Conservation (phyloP, 371 early-diverging fungal species). For the Batkoa obscura region DNA sequence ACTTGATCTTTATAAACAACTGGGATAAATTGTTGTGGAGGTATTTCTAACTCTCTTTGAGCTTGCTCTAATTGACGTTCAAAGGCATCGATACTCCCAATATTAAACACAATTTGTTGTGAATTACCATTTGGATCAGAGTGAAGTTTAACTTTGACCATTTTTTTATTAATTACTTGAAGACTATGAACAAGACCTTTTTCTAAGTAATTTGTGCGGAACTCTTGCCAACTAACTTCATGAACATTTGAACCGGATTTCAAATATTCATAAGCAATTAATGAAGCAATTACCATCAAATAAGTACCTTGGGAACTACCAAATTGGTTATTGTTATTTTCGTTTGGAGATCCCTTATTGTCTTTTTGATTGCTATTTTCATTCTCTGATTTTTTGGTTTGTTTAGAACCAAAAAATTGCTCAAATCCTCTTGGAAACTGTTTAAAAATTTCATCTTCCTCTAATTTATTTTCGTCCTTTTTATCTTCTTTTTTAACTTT, state of each 20-base stretch:
- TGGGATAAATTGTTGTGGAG: constrained; percentile 72
- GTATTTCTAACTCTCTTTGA: constrained; percentile 78
- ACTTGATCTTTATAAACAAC: constrained; percentile 69
- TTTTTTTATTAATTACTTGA: constrained; percentile 62
- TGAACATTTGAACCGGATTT: constrained; percentile 23
- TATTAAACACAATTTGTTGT: constrained; percentile 52
- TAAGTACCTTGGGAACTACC: neutral
- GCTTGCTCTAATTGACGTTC: constrained; percentile 80
- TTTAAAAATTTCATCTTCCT: no score
- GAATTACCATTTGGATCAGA: constrained; percentile 30
- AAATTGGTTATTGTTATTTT: neutral
- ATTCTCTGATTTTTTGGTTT: constrained; percentile 8
- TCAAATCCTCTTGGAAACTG: constrained; percentile 18
- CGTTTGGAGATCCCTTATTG: neutral
- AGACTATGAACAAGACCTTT: constrained; percentile 82
- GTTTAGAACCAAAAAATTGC: constrained; percentile 16
- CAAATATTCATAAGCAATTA: constrained; percentile 27
- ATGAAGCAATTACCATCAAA: constrained; percentile 19
- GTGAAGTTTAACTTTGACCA: constrained; percentile 61
- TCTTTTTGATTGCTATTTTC: neutral
- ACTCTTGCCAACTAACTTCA: constrained; percentile 85
- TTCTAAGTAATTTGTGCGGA: constrained; percentile 67
- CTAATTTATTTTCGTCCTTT: no score
- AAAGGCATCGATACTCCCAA: constrained; percentile 89
- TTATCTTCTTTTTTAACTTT: no score